Evolutionary conservation across 208 protist genomes (phyloP).

Genomic region (Leishmania tropica): DNA sequence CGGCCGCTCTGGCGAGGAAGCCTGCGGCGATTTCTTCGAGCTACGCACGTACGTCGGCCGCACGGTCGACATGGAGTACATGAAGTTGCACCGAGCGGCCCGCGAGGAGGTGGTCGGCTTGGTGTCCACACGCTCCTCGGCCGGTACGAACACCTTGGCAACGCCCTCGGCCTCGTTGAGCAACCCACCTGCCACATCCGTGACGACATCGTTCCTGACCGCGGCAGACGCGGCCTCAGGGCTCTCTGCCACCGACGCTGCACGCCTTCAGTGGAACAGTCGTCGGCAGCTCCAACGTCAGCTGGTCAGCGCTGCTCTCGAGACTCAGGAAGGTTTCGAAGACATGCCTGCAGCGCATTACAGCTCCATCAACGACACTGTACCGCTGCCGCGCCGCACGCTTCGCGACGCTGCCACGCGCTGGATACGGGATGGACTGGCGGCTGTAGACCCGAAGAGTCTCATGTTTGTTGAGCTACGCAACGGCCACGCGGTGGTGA

Average conservation of each 20-base stretch:
- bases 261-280: conserved; percentile 13
- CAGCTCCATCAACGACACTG: not conserved
- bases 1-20: conserved; percentile 52
- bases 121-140: not conserved
- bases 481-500: conserved; percentile 21
- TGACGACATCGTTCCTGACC: not conserved
- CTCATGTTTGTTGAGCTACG: conserved; percentile 31
- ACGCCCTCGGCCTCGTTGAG: not conserved
- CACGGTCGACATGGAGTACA: conserved; percentile 26
- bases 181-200: not conserved
- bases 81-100: conserved; percentile 18
- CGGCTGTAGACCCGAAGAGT: conserved; percentile 10
- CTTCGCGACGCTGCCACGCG: conserved; percentile 5
- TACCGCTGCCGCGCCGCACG: conserved; percentile 11
- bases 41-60: conserved; percentile 31
- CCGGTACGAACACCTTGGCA: not conserved
- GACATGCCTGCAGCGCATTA: conserved; percentile 16
- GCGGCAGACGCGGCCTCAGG: not conserved
- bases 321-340: conserved; percentile 8
- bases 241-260: not conserved
- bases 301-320: conserved; percentile 21
- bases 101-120: not conserved
- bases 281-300: conserved; percentile 27
- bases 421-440: conserved; percentile 21
- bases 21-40: conserved; percentile 58